Evolutionary conservation across 768 basidiomycete species (phyloP).

Genomic region (Termitomyces sp.): DNA sequence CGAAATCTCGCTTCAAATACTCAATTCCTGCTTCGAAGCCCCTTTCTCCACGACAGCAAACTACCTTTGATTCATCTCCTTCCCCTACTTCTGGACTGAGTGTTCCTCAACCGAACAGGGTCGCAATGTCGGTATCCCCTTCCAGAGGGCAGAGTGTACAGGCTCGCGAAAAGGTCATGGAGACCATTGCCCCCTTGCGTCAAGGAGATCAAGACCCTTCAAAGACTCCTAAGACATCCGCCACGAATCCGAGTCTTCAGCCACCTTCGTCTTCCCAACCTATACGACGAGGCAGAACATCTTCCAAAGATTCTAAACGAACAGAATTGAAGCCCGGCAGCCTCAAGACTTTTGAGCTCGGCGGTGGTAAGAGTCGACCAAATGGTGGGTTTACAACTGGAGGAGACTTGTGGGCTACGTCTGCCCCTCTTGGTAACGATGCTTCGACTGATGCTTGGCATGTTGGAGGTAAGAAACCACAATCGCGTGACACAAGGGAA

Average conservation of each 20-base stretch:
- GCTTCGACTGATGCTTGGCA: conserved; percentile 37
- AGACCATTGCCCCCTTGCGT: conserved; percentile 78
- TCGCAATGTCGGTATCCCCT: conserved; percentile 20
- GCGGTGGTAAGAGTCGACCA: conserved; percentile 27
- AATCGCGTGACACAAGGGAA: conserved; percentile 14
- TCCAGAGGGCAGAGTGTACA: conserved; percentile 53
- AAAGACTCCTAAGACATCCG: conserved; percentile 24
- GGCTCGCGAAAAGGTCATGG: conserved; percentile 73
- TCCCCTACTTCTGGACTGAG: conserved; percentile 22
- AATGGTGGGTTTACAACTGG: conserved; percentile 33
- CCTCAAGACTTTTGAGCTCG: conserved; percentile 2
- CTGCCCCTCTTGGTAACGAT: conserved; percentile 15
- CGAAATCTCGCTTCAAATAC: conserved; percentile 78
- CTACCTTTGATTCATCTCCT: conserved; percentile 22
- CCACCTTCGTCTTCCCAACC: conserved; percentile 20
- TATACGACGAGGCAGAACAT: conserved; percentile 14
- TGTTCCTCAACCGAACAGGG: conserved; percentile 19
- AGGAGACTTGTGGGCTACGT: conserved; percentile 42
- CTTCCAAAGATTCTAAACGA: conserved; percentile 8
- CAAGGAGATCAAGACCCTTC: conserved; percentile 49
- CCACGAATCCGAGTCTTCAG: conserved; percentile 31
- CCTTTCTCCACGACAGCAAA: conserved; percentile 35
- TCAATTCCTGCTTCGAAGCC: conserved; percentile 46
- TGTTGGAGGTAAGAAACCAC: conserved; percentile 21
- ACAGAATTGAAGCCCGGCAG: conserved; percentile 1